Evolutionary conservation across 129 eudicot genomes (phyloP), one percentile per base, ranked within the genome.

Genomic region (Centrapalus pauciflorus): DNA sequence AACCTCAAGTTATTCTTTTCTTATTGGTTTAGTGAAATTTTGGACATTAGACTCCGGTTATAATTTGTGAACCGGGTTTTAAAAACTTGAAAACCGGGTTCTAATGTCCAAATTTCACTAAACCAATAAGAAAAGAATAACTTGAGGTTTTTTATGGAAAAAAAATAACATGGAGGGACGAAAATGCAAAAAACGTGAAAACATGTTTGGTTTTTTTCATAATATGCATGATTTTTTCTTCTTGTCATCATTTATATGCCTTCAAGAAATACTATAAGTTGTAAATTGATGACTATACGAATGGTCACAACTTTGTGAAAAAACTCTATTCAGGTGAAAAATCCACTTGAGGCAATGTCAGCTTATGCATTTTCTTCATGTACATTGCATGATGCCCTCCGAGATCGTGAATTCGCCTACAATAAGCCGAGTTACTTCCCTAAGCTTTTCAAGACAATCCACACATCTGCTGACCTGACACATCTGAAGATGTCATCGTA

Each of bases 281-380:
- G 64, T 46, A 28, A 14, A 20, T 66, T 12, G 29, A 66, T 30
- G n/a, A 54, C 11, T 49, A 48, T 61, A 35, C 34, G 29, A 17
- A 35, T 59, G 6, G 17, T 71, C 33, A 71, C 51, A 51, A 13
- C 17, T 73, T 40, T 74, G 66, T 65, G 3, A 7, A 38, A n/a
- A 63, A 55, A 20, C 16, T 14, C 13, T 55, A 29, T 65, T 23
- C 59, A 66, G 79, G 74, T 56, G 43, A 66, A 38, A 43, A 38
- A 43, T 21, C 52, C 59, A 32, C 54, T 70, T 28, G 23, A 63
- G 45, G 48, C 61, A 54, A 91, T 83, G 88, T 69, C 90, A 61
- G 78, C 88, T 35, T 70, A 76, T 59, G 79, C 87, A 17, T 80
- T 82, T 66, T 85, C 92, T 7, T 38, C 85, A 7, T 77, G 66